Evolutionary conservation across 2,329 filamentous ascomycete species (phyloP).

Genomic region (Alternaria incomplexa): DNA sequence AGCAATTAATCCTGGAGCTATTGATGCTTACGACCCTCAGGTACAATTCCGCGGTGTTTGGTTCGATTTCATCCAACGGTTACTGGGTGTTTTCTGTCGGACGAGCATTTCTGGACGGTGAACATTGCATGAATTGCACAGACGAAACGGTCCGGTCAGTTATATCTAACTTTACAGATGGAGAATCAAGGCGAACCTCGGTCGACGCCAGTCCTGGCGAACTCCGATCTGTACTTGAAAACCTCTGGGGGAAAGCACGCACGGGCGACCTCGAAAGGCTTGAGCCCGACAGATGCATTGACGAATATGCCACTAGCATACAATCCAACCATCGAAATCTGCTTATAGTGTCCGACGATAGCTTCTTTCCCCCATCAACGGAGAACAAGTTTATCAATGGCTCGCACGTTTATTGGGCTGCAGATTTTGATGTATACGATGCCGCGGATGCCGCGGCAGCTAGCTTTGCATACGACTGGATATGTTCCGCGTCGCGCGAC

Average conservation of each 20-base stretch:
- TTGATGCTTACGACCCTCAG: constrained; percentile 4
- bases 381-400: background rate
- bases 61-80: constrained; percentile 16
- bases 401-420: background rate
- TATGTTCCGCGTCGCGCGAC: constrained; percentile 6
- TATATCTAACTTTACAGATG: no score
- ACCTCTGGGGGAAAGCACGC: background rate
- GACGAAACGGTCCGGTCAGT: constrained; percentile 8
- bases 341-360: constrained; percentile 15
- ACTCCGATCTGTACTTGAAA: background rate
- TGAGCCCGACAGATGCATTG: constrained; percentile 15
- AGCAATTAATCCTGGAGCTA: background rate
- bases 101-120: background rate
- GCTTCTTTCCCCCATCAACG: background rate
- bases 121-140: background rate
- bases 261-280: constrained; percentile 5
- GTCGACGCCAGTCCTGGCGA: background rate
- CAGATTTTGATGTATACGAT: background rate
- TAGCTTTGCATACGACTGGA: constrained; percentile 10
- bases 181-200: no score
- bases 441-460: background rate
- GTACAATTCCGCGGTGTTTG: constrained; percentile 36
- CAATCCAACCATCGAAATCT: constrained; percentile 18
- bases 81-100: constrained; percentile 11
- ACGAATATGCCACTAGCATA: constrained; percentile 19